phyloP scores from a whole-genome alignment of 2,329 filamentous ascomycete species.

The Didymella glomerata region DNA sequence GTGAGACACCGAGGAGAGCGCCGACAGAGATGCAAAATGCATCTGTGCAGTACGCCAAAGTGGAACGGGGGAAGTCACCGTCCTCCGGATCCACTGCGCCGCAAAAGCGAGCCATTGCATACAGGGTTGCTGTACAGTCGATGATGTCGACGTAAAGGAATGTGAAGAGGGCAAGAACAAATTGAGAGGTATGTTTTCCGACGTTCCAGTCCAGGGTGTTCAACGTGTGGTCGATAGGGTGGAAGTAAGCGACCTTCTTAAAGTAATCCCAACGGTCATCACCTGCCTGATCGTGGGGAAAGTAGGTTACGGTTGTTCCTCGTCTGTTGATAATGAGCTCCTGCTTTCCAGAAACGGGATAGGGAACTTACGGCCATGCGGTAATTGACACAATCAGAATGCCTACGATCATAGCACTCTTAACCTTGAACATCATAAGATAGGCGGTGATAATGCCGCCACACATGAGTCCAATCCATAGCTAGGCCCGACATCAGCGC shows the following conservation, averaged over 20 bases:
- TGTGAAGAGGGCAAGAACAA: constrained; percentile 83
- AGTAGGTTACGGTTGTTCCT: constrained; percentile 77
- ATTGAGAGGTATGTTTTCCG: constrained; percentile 71
- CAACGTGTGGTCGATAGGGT: constrained; percentile 74
- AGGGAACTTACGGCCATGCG: constrained; percentile 72
- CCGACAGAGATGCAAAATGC: constrained; percentile 83
- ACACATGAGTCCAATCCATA: constrained; percentile 90
- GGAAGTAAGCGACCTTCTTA: constrained; percentile 83
- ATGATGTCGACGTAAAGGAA: constrained; percentile 94
- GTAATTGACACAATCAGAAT: constrained; percentile 85
- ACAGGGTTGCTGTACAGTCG: constrained; percentile 85
- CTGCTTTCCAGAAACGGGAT: background rate
- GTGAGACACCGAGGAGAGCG: constrained; percentile 77
- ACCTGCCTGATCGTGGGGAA: constrained; percentile 74
- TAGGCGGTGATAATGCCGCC: constrained; percentile 82
- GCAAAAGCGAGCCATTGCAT: constrained; percentile 87
- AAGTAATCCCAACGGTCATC: constrained; percentile 81
- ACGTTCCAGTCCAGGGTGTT: constrained; percentile 79
- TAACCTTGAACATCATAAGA: constrained; percentile 84
- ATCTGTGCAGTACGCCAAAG: constrained; percentile 84
- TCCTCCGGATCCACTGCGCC: constrained; percentile 81
- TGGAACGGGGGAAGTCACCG: constrained; percentile 86
- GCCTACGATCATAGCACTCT: constrained; percentile 83
- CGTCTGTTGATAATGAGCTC: constrained; percentile 55
- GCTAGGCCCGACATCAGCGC: constrained; percentile 44